Evolutionary conservation across 1,284 basidiomycete species (phyloP).

Genomic region (Amanita bisporigera): DNA sequence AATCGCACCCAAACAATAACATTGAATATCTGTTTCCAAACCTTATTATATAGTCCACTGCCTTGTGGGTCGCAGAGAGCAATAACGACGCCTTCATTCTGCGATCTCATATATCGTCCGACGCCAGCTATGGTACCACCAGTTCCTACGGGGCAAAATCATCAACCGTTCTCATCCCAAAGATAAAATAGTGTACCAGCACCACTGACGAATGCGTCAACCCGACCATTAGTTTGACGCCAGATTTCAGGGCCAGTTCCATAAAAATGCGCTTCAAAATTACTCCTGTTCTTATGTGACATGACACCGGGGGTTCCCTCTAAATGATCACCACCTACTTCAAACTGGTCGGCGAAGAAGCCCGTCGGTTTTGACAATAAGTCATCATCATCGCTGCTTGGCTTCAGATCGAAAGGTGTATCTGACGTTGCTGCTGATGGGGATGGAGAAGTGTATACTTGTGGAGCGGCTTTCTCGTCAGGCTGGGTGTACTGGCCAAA

Average conservation of each 20-base stretch:
- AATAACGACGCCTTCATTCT: constrained; percentile 68
- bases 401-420: constrained; percentile 48
- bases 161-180: not conserved
- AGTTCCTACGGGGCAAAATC: constrained; percentile 60
- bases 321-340: constrained; percentile 52
- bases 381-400: constrained; percentile 49
- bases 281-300: constrained; percentile 75
- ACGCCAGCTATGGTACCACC: constrained; percentile 94
- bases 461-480: constrained; percentile 34
- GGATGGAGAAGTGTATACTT: constrained; percentile 46
- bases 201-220: constrained; percentile 94
- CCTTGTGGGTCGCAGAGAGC: constrained; percentile 94
- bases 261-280: constrained; percentile 88
- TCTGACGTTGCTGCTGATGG: constrained; percentile 56
- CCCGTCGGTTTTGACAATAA: constrained; percentile 61
- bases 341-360: constrained; percentile 96
- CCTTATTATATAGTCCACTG: constrained; percentile 95
- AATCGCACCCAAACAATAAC: not conserved
- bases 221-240: constrained; percentile 84
- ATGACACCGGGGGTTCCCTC: not conserved
- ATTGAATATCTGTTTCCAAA: constrained; percentile 26
- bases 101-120: constrained; percentile 79
- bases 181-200: constrained; percentile 61
- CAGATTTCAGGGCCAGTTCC: constrained; percentile 97
- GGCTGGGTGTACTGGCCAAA: constrained; percentile 62